phyloP scores from a whole-genome alignment of 352 stramenopile species.

The Pythium sp. region DNA sequence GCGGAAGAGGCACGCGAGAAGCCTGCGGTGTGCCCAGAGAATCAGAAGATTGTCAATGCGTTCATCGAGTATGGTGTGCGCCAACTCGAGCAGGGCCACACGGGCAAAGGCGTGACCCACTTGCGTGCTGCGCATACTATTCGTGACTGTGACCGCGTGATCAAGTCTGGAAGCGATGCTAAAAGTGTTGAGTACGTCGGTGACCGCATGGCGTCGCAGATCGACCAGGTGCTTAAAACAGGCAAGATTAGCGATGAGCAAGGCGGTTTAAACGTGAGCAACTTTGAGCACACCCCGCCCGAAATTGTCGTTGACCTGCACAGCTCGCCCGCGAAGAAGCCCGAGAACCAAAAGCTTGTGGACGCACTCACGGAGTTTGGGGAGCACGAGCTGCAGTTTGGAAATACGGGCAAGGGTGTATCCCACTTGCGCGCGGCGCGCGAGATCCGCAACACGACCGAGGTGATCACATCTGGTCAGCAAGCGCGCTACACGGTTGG shows the following conservation, averaged over 20 bases:
- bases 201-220: slow-evolving; percentile 48
- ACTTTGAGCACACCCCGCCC: slow-evolving; percentile 42
- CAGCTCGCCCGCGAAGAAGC: slow-evolving; percentile 35
- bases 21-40: slow-evolving; percentile 40
- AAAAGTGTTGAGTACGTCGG: slow-evolving; percentile 48
- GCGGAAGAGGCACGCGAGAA: slow-evolving; percentile 47
- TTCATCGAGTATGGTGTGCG: slow-evolving; percentile 63
- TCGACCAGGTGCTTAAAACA: slow-evolving; percentile 51
- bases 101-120: slow-evolving; percentile 69
- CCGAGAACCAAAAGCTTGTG: slow-evolving; percentile 67
- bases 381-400: slow-evolving; percentile 69
- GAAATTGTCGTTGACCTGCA: slow-evolving; percentile 52
- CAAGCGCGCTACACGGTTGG: slow-evolving; percentile 41
- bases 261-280: slow-evolving; percentile 46
- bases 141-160: slow-evolving; percentile 43
- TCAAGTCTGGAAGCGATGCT: slow-evolving; percentile 44
- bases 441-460: slow-evolving; percentile 53
- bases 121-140: slow-evolving; percentile 64
- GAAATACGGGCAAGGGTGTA: slow-evolving; percentile 67
- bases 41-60: slow-evolving; percentile 77
- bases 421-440: slow-evolving; percentile 61
- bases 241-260: slow-evolving; percentile 54
- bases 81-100: slow-evolving; percentile 61
- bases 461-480: slow-evolving; percentile 48
- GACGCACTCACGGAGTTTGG: slow-evolving; percentile 63